Evolutionary conservation across 352 stramenopile species (phyloP).

Genomic region (Pythium sukuiense): DNA sequence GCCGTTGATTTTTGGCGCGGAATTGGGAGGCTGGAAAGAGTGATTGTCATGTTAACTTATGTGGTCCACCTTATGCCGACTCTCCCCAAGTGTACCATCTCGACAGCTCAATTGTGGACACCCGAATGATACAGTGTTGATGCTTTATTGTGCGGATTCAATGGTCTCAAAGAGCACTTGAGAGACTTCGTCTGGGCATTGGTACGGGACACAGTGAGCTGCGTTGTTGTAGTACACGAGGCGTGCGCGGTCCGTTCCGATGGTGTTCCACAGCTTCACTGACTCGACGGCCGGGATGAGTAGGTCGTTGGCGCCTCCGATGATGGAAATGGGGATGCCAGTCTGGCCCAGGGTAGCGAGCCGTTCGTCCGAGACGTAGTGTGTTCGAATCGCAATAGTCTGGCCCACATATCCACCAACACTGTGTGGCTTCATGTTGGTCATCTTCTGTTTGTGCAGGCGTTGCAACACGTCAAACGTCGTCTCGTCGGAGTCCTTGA

Average conservation of each 20-base stretch:
- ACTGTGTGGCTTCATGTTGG: slow-evolving; percentile 21
- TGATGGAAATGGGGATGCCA: slow-evolving; percentile 39
- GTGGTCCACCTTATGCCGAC: slow-evolving; percentile 12
- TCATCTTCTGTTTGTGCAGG: slow-evolving; percentile 37
- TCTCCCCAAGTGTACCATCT: neutral
- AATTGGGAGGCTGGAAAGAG: slow-evolving; percentile 7
- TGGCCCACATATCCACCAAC: slow-evolving; percentile 43
- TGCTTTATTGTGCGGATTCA: slow-evolving; percentile 1
- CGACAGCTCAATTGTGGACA: neutral
- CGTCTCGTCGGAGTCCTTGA: slow-evolving; percentile 35
- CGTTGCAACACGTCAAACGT: slow-evolving; percentile 44
- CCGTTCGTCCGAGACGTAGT: slow-evolving; percentile 43
- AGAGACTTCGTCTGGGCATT: slow-evolving; percentile 37
- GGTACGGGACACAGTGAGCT: slow-evolving; percentile 35
- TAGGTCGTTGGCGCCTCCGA: slow-evolving; percentile 37
- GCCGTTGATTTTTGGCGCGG: slow-evolving; percentile 17
- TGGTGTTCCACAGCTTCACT: slow-evolving; percentile 27
- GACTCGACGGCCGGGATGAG: slow-evolving; percentile 42
- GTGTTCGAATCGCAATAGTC: slow-evolving; percentile 42
- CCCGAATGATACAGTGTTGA: slow-evolving; percentile 7
- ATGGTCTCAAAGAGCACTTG: slow-evolving; percentile 26
- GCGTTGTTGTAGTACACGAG: slow-evolving; percentile 35
- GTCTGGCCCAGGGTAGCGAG: slow-evolving; percentile 27
- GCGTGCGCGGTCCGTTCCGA: slow-evolving; percentile 15
- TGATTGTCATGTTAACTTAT: slow-evolving; percentile 15